Percentiles rank a stretch among this genome's conserved stretches.
Conservation (phyloP, 352 stramenopile genomes). For the Pythium pyrilobum region DNA sequence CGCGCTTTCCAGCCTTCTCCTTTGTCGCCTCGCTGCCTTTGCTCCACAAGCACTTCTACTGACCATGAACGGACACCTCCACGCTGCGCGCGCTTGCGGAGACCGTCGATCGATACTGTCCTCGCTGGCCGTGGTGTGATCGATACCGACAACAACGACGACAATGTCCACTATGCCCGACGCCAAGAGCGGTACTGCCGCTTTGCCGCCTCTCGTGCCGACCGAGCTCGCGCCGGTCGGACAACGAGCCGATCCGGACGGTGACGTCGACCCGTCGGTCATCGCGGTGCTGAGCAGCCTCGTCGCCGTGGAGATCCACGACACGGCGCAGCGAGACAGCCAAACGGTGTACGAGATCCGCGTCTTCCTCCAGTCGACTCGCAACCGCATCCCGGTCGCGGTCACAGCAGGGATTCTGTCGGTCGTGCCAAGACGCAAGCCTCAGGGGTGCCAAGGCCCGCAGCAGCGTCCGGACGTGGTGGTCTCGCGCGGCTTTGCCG, state of each 20-base stretch:
- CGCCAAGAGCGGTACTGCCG: background rate
- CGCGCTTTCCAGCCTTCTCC: no score
- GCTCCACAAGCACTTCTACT: no score
- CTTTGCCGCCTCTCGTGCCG: constrained; percentile 1
- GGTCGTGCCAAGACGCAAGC: background rate
- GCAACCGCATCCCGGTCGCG: constrained; percentile 1
- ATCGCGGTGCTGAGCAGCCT: background rate
- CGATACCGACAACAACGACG: constrained; percentile 2
- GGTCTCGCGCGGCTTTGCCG: background rate
- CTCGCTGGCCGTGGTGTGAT: background rate
- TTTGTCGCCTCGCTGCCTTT: no score
- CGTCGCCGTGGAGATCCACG: background rate
- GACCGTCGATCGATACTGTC: no score
- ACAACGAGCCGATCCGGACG: background rate
- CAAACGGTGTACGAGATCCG: background rate
- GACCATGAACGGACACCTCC: no score
- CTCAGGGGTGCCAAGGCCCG: background rate
- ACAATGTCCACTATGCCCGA: background rate
- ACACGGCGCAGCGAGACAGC: background rate
- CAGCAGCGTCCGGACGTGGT: background rate
- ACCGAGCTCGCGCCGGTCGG: background rate
- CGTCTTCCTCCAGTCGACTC: background rate
- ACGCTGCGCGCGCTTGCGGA: no score
- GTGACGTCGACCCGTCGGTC: background rate
- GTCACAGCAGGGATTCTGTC: background rate